These are phyloP conservation scores for Balamuthia mandrillaris DNA, from an alignment of 208 protist genomes.

Conservation along the genomic window DNA sequence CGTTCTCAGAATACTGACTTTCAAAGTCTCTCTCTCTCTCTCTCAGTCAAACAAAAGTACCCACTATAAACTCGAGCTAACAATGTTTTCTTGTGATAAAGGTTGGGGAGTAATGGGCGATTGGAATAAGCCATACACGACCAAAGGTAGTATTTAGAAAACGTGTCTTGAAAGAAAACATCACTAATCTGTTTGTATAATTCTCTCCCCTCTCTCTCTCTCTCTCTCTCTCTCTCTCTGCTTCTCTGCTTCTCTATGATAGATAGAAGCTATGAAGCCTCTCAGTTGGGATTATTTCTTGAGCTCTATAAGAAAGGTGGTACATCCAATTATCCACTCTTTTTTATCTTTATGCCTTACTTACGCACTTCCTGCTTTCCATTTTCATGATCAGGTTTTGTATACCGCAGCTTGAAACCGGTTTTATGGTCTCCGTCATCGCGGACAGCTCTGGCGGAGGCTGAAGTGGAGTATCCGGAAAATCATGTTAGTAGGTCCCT, in stretches of 20 bases:
- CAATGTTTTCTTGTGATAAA: too few species aligned
- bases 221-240: background rate
- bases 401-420: constrained; percentile 73
- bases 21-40: too few species aligned
- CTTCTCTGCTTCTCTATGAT: background rate
- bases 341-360: background rate
- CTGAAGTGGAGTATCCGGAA: constrained; percentile 80
- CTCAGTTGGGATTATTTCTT: constrained; percentile 65
- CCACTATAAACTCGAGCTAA: too few species aligned
- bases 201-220: background rate
- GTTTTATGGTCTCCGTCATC: constrained; percentile 78
- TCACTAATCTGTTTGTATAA: background rate
- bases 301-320: constrained; percentile 54
- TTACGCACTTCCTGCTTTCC: background rate
- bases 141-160: constrained; percentile 24
- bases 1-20: too few species aligned
- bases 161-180: background rate
- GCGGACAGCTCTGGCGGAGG: constrained; percentile 71
- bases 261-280: constrained; percentile 62
- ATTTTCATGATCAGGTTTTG: constrained; percentile 30
- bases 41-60: too few species aligned
- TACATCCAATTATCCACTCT: background rate
- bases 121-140: constrained; percentile 68
- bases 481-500: constrained; percentile 53
- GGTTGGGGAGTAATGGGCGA: constrained; percentile 67